Evolutionary conservation across 768 basidiomycete genomes (phyloP).

Genomic region (Phanerochaete carnosa): DNA sequence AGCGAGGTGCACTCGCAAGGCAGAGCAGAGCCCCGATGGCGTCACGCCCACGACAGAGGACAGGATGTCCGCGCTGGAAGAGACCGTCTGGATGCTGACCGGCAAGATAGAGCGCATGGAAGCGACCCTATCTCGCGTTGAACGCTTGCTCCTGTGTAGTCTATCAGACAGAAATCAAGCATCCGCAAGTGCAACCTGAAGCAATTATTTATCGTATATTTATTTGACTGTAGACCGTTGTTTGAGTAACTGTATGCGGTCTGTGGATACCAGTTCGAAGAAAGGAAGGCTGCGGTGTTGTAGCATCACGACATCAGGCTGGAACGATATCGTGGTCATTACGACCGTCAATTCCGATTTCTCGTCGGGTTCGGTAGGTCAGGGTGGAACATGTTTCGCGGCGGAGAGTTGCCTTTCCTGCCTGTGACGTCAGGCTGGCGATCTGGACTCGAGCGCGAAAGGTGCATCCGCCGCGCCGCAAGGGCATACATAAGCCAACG

Average conservation of each 20-base stretch:
- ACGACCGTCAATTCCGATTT: too few species aligned
- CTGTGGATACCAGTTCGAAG: too few species aligned
- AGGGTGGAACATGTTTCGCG: neutral
- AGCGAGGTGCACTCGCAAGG: conserved; percentile 14
- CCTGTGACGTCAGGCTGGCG: neutral
- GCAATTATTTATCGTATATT: too few species aligned
- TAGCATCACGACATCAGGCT: too few species aligned
- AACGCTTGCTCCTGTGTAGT: conserved; percentile 14
- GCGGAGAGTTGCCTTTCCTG: neutral
- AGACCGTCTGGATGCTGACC: conserved; percentile 12
- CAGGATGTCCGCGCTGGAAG: conserved; percentile 17
- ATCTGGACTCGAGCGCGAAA: neutral
- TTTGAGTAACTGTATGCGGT: too few species aligned
- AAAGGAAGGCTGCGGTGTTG: too few species aligned
- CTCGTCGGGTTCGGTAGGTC: too few species aligned
- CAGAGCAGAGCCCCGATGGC: conserved; percentile 12
- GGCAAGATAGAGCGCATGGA: conserved; percentile 15
- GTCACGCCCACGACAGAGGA: conserved; percentile 18
- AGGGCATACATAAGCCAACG: neutral
- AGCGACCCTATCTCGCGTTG: conserved; percentile 16
- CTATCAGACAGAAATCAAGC: neutral
- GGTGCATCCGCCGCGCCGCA: neutral
- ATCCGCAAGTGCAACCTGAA: too few species aligned
- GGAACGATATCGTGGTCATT: too few species aligned
- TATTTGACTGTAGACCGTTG: too few species aligned